phyloP scores from a whole-genome alignment of 495 filamentous ascomycete species.

The Neurospora intermedia region DNA sequence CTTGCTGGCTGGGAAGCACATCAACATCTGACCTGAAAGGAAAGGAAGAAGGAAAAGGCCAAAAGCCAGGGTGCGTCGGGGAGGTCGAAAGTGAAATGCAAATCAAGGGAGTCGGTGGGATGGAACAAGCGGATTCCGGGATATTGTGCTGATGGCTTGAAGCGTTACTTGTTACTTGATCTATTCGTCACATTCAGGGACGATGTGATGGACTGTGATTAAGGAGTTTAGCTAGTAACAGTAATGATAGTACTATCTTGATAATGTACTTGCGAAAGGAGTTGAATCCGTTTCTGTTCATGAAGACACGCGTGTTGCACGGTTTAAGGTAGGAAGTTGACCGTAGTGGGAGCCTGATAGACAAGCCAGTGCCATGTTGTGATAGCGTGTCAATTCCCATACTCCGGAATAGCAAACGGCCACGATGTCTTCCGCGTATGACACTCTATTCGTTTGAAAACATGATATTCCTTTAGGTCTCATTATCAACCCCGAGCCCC shows the following conservation, averaged over 20 bases:
- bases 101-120: neutral
- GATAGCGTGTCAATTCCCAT: neutral
- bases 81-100: neutral
- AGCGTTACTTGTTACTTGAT: neutral
- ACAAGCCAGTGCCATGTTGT: neutral
- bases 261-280: neutral
- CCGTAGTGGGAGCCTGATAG: neutral
- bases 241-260: neutral
- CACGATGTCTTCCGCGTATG: neutral
- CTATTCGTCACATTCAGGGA: neutral
- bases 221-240: neutral
- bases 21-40: neutral
- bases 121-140: neutral
- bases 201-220: neutral
- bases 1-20: slow-evolving; percentile 5
- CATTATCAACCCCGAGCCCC: neutral
- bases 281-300: neutral
- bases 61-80: neutral
- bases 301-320: neutral
- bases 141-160: neutral
- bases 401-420: neutral
- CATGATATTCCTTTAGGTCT: neutral
- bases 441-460: neutral
- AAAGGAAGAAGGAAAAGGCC: neutral
- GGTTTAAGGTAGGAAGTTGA: neutral